These are phyloP conservation scores for Fusarium subtropicale DNA, from an alignment of 2,329 filamentous ascomycete genomes.

Conservation along the genomic window DNA sequence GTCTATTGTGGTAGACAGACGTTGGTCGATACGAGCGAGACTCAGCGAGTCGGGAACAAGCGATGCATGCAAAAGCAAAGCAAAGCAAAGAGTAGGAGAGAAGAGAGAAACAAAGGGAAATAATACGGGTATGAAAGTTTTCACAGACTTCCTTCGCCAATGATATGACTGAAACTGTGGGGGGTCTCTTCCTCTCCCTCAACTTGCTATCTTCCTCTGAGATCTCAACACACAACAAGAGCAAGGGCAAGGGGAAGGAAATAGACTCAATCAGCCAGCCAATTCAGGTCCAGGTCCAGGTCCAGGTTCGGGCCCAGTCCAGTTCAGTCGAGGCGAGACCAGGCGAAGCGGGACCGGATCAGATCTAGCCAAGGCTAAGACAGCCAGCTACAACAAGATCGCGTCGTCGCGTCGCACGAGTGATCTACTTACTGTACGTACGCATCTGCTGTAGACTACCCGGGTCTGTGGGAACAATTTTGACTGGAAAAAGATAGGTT, in stretches of 20 bases:
- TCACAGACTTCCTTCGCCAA: background rate
- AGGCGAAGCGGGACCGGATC: conserved; percentile 4
- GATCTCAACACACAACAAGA: background rate
- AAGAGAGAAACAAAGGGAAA: conserved; percentile 15
- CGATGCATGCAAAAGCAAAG: conserved; percentile 5
- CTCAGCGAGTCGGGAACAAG: conserved; percentile 12
- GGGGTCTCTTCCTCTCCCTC: conserved; percentile 3
- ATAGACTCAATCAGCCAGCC: background rate
- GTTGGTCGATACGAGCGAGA: background rate
- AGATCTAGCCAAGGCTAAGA: conserved; percentile 1
- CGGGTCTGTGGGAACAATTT: conserved; percentile 38
- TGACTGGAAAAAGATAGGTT: conserved; percentile 38
- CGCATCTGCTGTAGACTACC: conserved; percentile 7
- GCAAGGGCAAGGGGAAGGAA: background rate
- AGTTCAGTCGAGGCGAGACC: background rate
- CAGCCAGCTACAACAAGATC: conserved; percentile 16
- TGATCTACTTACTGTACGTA: conserved; percentile 20
- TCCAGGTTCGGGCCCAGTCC: background rate
- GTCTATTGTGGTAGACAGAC: conserved; percentile 1
- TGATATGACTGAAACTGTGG: conserved; percentile 4
- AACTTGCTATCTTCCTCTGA: background rate
- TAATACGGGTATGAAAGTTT: conserved; percentile 31
- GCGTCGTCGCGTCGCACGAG: conserved; percentile 25
- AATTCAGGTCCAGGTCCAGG: background rate
- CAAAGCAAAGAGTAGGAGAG: conserved; percentile 5